Evolutionary conservation across 139 green algal species (phyloP).

Genomic region (Haematococcus lacustris): DNA sequence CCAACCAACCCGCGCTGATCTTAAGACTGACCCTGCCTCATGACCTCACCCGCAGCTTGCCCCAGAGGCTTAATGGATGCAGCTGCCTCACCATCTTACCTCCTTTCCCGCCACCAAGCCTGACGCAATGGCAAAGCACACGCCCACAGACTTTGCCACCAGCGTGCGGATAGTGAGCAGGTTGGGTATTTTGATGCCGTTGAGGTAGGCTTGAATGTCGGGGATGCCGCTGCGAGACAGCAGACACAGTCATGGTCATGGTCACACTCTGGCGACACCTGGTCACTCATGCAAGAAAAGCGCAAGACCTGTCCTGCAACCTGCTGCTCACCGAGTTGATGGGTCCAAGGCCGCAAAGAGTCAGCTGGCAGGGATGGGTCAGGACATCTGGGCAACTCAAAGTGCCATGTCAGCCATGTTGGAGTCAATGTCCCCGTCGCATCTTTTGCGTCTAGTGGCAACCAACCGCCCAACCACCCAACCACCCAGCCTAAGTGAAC

Average conservation of each 20-base stretch:
- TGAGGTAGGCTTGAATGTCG: slow-evolving; percentile 68
- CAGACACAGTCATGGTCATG: not conserved
- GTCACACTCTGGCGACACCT: too few species aligned
- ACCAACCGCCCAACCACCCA: too few species aligned
- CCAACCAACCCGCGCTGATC: too few species aligned
- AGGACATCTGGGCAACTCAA: too few species aligned
- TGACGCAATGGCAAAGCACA: slow-evolving; percentile 60
- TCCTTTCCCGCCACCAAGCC: slow-evolving; percentile 22
- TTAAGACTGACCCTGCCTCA: too few species aligned
- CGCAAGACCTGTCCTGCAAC: not conserved
- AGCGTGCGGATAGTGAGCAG: slow-evolving; percentile 62
- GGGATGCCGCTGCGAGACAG: slow-evolving; percentile 52
- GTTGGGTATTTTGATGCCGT: slow-evolving; percentile 60
- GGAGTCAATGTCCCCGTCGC: too few species aligned
- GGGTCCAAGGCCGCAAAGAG: not conserved
- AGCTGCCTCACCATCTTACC: not conserved
- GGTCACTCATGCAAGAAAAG: not conserved
- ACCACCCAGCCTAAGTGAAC: too few species aligned
- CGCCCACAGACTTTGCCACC: slow-evolving; percentile 59
- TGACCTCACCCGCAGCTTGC: too few species aligned
- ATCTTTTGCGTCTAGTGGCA: too few species aligned
- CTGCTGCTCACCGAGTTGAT: not conserved
- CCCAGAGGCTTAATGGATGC: too few species aligned
- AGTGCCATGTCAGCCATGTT: too few species aligned
- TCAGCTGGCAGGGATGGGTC: not conserved